A percentile compares a stretch with the other conserved stretches of the same genome.
Evolutionary conservation across 2,329 filamentous ascomycete species (phyloP).

Genomic region (Pseudocercospora ulei): DNA sequence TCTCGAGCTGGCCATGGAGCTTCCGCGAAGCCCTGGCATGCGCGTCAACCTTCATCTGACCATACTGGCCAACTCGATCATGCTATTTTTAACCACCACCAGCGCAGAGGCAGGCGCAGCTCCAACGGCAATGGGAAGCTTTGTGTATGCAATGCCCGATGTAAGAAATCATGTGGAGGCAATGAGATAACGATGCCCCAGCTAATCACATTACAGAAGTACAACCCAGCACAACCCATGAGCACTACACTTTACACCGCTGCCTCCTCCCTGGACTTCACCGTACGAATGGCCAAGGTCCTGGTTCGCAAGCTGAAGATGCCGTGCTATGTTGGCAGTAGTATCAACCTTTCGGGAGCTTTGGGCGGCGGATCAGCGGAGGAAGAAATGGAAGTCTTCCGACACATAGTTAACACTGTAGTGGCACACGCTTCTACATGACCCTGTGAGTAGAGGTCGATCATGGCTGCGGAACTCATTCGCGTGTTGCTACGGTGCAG

Average conservation of each 20-base stretch:
- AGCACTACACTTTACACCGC: conserved; percentile 70
- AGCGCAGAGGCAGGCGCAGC: conserved; percentile 42
- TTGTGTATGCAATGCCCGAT: conserved; percentile 88
- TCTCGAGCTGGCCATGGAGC: conserved; percentile 48
- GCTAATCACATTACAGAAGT: conserved; percentile 29
- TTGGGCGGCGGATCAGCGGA: conserved; percentile 73
- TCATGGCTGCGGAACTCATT: no score
- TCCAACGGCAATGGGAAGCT: conserved; percentile 58
- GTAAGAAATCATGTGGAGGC: conserved; percentile 43
- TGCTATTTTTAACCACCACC: conserved; percentile 51
- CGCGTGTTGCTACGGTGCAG: no score
- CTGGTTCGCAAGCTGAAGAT: conserved; percentile 61
- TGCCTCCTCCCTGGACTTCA: conserved; percentile 72
- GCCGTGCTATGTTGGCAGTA: conserved; percentile 86
- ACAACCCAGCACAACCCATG: conserved; percentile 51
- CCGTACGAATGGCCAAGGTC: conserved; percentile 72
- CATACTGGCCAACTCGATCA: conserved; percentile 43
- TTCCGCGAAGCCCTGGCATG: conserved; percentile 49
- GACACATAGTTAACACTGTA: conserved; percentile 61
- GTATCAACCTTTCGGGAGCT: conserved; percentile 63
- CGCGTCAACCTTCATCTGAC: conserved; percentile 52
- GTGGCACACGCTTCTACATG: conserved; percentile 34
- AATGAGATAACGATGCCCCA: background rate
- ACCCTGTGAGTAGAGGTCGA: no score
- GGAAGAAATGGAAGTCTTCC: conserved; percentile 87